Evolutionary conservation across 305 asterid genomes (phyloP).

Genomic region (Striga hermonthica): DNA sequence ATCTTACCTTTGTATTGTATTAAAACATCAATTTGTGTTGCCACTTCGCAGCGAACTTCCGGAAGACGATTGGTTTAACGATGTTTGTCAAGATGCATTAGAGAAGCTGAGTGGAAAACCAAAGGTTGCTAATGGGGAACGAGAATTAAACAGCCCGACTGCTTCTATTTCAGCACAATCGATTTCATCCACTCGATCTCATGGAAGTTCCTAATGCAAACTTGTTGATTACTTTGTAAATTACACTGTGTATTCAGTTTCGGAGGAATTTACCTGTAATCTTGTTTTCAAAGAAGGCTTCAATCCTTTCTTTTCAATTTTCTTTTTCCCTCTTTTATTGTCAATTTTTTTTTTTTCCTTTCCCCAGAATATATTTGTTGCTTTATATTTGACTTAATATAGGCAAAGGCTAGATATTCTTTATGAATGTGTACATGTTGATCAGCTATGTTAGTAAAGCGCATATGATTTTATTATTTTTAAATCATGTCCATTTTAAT

Average conservation of each 20-base stretch:
- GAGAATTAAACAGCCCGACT: constrained; percentile 90
- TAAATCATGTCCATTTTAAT: too few relatives aligned
- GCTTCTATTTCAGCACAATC: constrained; percentile 98
- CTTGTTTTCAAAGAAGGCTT: constrained; percentile 35
- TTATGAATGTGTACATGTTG: constrained; percentile 44
- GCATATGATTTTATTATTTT: too few relatives aligned
- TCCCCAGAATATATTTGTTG: constrained; percentile 33
- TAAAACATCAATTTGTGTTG: constrained; percentile 27
- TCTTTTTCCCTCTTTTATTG: not conserved
- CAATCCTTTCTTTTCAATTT: not conserved
- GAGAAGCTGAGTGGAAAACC: constrained; percentile 91
- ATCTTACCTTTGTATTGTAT: not conserved
- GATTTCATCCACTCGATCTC: constrained; percentile 81
- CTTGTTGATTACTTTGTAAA: constrained; percentile 41
- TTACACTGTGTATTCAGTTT: constrained; percentile 33
- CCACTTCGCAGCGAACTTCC: constrained; percentile 73
- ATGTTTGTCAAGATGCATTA: constrained; percentile 77
- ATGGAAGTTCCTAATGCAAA: constrained; percentile 69
- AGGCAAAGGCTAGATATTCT: constrained; percentile 39
- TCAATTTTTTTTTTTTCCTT: too few relatives aligned
- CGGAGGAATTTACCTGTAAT: constrained; percentile 28
- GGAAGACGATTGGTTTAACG: constrained; percentile 91
- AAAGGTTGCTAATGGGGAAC: constrained; percentile 71
- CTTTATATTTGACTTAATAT: constrained; percentile 32
- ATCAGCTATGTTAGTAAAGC: constrained; percentile 27